Evolutionary conservation across 164 flowering plant genomes (phyloP), one percentile per base, ranked within the genome.

Genomic region (Warburgia ugandensis): DNA sequence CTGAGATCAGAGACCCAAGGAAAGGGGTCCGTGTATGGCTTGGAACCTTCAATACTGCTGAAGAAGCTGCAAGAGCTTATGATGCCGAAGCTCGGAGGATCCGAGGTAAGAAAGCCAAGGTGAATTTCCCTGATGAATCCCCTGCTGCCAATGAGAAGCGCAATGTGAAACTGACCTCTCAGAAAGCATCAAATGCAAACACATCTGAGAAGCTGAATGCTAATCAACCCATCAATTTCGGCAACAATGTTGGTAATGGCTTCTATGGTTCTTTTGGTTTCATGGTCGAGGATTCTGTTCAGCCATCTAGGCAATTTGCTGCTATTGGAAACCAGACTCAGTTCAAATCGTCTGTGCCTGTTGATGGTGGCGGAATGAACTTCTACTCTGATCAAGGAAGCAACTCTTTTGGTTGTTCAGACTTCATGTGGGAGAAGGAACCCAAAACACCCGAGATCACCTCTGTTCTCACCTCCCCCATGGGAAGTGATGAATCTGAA

Each of bases 51-150:
- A 84, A 94, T 61, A 86, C 97, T 59, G 99, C 97, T 29, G 99
- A 92, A 70, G 99, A 92, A 65, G 99, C 97, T 62, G 97, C 97
- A 12, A 75, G 99, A 58, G 97, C 99, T 31, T 94, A 94, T 69
- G 99, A 94, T 78, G 84, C 90, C 42, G 97, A 86, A 63, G 97
- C 99, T 9, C 75, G 90, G 11, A 79, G 89, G 54, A 94, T 94
- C 52, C 84, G 97, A 7, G 97, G 97, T 48, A 82, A 78, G 62
- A 94, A 94, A 69, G 99, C 97, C 2, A 94, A 94, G 68, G 86
- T 94, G 59, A 94, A 94, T 56, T 94, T 94, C 54, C 99, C 99
- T 30, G 80, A 82, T 38, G 90, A 76, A 32, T 26, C 67, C 57
- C 52, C 71, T 0, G 29, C 71, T 1, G 55, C 22, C 5, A 3